Evolutionary conservation across 208 protist genomes (phyloP).

Genomic region (Acanthamoeba healyi): DNA sequence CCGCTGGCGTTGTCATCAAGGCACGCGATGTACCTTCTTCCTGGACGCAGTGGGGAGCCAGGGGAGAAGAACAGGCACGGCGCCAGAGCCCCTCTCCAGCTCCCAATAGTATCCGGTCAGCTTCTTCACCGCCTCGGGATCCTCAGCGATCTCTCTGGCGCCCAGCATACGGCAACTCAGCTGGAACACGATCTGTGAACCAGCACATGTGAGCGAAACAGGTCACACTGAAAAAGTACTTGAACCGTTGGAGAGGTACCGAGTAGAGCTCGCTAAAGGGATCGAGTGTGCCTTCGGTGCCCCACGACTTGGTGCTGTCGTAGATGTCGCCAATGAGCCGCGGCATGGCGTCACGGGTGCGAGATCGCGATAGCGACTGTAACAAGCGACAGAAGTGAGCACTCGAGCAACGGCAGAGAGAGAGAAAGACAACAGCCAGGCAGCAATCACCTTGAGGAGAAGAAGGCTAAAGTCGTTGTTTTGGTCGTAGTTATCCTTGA

Average conservation of each 20-base stretch:
- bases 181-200: conserved; percentile 42
- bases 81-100: conserved; percentile 18
- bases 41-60: conserved; percentile 20
- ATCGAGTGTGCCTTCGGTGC: not conserved
- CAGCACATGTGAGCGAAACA: not conserved
- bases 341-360: conserved; percentile 1
- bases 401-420: not conserved
- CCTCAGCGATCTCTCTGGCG: conserved; percentile 35
- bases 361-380: not conserved
- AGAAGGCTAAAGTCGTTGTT: not conserved
- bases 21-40: conserved; percentile 5
- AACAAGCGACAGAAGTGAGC: not conserved
- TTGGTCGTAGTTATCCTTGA: conserved; percentile 20
- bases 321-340: conserved; percentile 52
- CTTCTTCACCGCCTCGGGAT: not conserved
- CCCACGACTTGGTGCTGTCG: conserved; percentile 19
- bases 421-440: not conserved
- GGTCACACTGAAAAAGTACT: not conserved
- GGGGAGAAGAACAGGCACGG: conserved; percentile 37
- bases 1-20: not conserved
- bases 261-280: conserved; percentile 33
- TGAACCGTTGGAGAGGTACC: not conserved
- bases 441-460: not conserved
- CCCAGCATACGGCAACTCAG: conserved; percentile 52
- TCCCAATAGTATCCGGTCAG: conserved; percentile 51